Conservation (phyloP, 2,329 filamentous ascomycete genomes). For the Aspergillus persii region DNA sequence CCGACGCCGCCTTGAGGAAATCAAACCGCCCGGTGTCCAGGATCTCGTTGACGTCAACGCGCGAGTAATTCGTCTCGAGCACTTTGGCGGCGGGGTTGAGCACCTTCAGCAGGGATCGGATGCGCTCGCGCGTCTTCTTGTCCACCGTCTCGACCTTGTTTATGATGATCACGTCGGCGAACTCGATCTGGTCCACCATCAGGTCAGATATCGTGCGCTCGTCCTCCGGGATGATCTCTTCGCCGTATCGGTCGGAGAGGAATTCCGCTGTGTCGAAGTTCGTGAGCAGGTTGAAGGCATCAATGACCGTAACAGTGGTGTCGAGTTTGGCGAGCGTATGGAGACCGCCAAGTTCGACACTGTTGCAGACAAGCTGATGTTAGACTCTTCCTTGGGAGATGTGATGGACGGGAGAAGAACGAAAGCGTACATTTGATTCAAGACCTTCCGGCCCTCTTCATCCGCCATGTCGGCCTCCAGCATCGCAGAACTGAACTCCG, state of each 20-base stretch:
- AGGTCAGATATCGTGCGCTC: constrained; percentile 72
- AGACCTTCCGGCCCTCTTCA: constrained; percentile 44
- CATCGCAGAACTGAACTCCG: constrained; percentile 51
- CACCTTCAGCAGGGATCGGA: constrained; percentile 56
- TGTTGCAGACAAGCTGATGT: constrained; percentile 16
- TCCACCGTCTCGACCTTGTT: constrained; percentile 68
- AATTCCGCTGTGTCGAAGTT: constrained; percentile 71
- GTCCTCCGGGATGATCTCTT: constrained; percentile 64
- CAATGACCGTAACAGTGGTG: constrained; percentile 70
- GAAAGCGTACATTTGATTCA: constrained; percentile 46
- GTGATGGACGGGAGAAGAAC: constrained; percentile 9
- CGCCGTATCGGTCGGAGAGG: constrained; percentile 60
- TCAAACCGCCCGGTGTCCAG: constrained; percentile 66
- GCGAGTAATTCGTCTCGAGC: constrained; percentile 58
- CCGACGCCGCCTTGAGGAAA: constrained; percentile 61
- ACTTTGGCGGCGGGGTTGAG: constrained; percentile 68
- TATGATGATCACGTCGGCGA: constrained; percentile 69
- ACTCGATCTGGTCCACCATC: constrained; percentile 76
- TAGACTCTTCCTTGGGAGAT: constrained; percentile 2
- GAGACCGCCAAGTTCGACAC: constrained; percentile 59
- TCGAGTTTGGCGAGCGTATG: constrained; percentile 66
- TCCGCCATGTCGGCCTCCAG: constrained; percentile 48
- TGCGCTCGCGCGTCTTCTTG: constrained; percentile 44
- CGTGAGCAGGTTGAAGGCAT: constrained; percentile 69
- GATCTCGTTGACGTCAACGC: constrained; percentile 61